Evolutionary conservation across 108 stramenopile species (phyloP), one percentile per base, ranked within the genome.

Genomic region (Mayamaea pseudoterrestris): DNA sequence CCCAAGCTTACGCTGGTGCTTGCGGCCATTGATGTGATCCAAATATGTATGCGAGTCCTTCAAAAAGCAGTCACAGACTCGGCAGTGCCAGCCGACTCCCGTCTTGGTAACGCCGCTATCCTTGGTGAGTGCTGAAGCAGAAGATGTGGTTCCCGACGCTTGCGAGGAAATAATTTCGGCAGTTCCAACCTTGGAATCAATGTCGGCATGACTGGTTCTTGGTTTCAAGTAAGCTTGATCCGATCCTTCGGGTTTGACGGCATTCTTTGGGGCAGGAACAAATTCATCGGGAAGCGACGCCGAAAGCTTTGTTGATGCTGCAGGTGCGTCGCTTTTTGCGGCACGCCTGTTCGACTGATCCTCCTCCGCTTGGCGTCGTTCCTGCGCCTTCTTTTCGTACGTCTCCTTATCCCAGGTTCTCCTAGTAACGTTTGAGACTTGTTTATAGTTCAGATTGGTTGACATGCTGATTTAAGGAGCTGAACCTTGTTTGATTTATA

Each of bases 1-100:
- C 27, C 96, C 96, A 23, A 97, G 56, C 32, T 86, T 78, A 11
- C 86, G 60, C 60, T 95, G 94, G 71, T 97, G 96, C 48, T 97
- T 98, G 53, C 82, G 80, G 34, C 96, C 90, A 57, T 91, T 93
- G 27, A 58, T 47, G 57, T 98, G 96, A 71, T 95, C 96, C 27
- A 98, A 55, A 46, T 98, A 98, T 23, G 88, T 83, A 25, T 80
- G 63, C 14, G 80, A 83, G 57, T 98, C 96, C 52, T 90, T 91
- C 34, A 98, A 41, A 50, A 90, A 83, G 48, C 94, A 95, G 54
- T 94, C 92, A 64, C 96, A 98, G 3, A 93, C 92, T 24, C 82
- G 80, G 56, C 96, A 97, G 53, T 90, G 94, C 89, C 91, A 97
- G 5, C 94, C 96, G 0, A 91, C 82, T 2, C 90, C 90, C 12